These are phyloP conservation scores for Kodamaea kakaduensis DNA, from an alignment of 805 yeast genomes.

Conservation along the genomic window DNA sequence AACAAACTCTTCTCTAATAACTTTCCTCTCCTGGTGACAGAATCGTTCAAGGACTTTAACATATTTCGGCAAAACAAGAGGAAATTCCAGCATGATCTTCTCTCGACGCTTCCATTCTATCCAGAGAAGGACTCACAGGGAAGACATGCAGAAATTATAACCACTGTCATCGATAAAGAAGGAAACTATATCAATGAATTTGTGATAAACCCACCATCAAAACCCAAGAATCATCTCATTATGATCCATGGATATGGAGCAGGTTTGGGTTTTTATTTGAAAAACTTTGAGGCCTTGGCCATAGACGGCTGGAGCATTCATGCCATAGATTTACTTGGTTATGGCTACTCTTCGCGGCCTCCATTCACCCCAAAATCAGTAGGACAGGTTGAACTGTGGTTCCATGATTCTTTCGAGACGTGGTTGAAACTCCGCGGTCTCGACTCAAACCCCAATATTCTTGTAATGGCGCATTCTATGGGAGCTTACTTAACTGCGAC, in stretches of 20 bases:
- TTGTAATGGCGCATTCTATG: constrained; percentile 82
- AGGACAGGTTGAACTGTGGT: constrained; percentile 54
- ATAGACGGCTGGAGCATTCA: constrained; percentile 65
- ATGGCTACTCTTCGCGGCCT: constrained; percentile 86
- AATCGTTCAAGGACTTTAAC: constrained; percentile 52
- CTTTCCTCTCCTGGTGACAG: constrained; percentile 54
- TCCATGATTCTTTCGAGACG: constrained; percentile 56
- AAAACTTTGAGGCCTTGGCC: constrained; percentile 30
- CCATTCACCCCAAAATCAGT: constrained; percentile 39
- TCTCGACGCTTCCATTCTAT: constrained; percentile 44
- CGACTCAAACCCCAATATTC: constrained; percentile 36
- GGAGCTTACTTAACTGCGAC: constrained; percentile 81
- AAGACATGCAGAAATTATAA: constrained; percentile 27
- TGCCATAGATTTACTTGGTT: constrained; percentile 85
- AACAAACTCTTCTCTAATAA: constrained; percentile 47
- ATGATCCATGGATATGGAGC: constrained; percentile 46
- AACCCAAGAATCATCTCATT: constrained; percentile 32
- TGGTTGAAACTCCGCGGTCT: constrained; percentile 58
- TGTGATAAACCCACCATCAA: constrained; percentile 32
- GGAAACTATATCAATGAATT: constrained; percentile 38
- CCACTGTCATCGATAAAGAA: constrained; percentile 27
- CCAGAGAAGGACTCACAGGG: constrained; percentile 32
- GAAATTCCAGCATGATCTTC: constrained; percentile 44
- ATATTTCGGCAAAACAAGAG: constrained; percentile 32
- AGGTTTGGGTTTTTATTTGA: constrained; percentile 42